These are phyloP conservation scores for Heritiera littoralis DNA, from an alignment of 345 rosid genomes.

Conservation along the genomic window DNA sequence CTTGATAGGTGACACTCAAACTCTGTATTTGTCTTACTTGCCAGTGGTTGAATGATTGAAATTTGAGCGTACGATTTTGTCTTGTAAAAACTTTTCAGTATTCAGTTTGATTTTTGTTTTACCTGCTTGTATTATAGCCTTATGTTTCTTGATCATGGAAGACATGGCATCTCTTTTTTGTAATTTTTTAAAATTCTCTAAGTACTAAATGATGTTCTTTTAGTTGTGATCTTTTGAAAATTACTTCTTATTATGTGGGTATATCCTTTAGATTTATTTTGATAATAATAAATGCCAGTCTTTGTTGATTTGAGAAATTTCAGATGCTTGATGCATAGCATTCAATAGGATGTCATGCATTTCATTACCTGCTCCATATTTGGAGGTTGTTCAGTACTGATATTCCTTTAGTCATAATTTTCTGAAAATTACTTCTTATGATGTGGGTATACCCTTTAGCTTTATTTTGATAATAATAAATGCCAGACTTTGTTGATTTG, in stretches of 20 bases:
- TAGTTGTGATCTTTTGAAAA: not conserved
- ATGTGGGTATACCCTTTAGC: not conserved
- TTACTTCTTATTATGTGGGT: not conserved
- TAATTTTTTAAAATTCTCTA: not conserved
- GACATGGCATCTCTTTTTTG: not conserved
- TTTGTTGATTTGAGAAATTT: slow-evolving; percentile 7
- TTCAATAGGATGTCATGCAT: not conserved
- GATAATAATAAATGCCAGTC: not conserved
- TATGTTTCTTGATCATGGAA: not conserved
- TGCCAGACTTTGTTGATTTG: not conserved
- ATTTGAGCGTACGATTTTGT: not conserved
- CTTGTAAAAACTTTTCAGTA: not conserved
- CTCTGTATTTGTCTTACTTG: not conserved
- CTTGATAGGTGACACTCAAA: slow-evolving; percentile 2
- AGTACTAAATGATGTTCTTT: not conserved
- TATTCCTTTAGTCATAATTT: not conserved
- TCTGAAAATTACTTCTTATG: not conserved
- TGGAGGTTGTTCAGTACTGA: slow-evolving; percentile 66
- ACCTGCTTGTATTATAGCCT: slow-evolving; percentile 5
- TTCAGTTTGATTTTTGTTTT: slow-evolving; percentile 2
- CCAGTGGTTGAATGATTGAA: not conserved
- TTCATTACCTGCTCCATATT: slow-evolving; percentile 6
- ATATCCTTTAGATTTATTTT: not conserved
- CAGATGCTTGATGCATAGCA: not conserved
- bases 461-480: not conserved